Percentiles rank a stretch among this genome's conserved stretches.
Evolutionary conservation across 768 basidiomycete species (phyloP).

Genomic region (Antrodiella citrinella): DNA sequence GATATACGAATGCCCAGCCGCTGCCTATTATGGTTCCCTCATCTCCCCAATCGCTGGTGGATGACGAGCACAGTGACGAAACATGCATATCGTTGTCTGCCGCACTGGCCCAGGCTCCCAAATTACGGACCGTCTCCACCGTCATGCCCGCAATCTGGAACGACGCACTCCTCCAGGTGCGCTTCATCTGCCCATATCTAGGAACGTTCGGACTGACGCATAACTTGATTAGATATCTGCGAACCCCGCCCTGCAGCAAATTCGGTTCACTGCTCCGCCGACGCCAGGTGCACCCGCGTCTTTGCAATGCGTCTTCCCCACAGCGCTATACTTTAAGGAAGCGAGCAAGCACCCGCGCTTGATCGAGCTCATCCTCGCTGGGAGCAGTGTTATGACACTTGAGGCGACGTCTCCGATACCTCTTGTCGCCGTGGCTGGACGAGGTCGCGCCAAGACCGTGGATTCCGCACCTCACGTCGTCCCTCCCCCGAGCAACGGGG

Average conservation of each 20-base stretch:
- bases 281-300: slow-evolving; percentile 37
- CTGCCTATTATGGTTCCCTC: background rate
- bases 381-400: too few species aligned
- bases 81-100: slow-evolving; percentile 19
- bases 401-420: too few species aligned
- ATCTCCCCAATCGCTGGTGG: background rate
- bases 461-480: too few species aligned
- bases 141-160: slow-evolving; percentile 55
- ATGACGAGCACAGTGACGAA: background rate
- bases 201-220: too few species aligned
- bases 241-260: slow-evolving; percentile 41
- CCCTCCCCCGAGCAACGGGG: too few species aligned
- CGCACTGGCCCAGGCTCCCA: slow-evolving; percentile 32
- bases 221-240: slow-evolving; percentile 14
- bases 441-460: too few species aligned
- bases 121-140: slow-evolving; percentile 42
- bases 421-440: too few species aligned
- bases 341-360: slow-evolving; percentile 44
- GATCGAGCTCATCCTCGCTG: slow-evolving; percentile 44
- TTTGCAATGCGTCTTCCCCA: background rate
- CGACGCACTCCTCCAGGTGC: slow-evolving; percentile 39
- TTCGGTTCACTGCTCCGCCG: slow-evolving; percentile 24
- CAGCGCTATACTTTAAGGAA: slow-evolving; percentile 43
- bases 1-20: slow-evolving; percentile 16
- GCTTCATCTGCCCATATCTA: too few species aligned